A percentile compares a stretch with the other conserved stretches of the same genome.
Evolutionary conservation across 441 rosid genomes (phyloP).

Genomic region (Adansonia madagascariensis): DNA sequence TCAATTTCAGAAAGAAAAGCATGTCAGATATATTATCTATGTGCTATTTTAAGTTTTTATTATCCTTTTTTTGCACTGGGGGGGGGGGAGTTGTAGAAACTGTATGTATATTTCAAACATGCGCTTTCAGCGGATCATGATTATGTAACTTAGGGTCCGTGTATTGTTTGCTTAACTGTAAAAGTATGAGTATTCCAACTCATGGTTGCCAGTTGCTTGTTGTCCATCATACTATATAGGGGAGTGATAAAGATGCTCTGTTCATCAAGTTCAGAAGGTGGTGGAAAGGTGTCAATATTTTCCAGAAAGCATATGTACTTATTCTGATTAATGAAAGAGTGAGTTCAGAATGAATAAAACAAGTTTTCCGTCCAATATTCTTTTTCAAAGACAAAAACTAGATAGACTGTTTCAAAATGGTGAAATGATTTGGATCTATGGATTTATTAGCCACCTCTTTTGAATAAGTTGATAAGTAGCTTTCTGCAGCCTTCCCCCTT

Average conservation of each 20-base stretch:
- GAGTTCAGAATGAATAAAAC: conserved; percentile 34
- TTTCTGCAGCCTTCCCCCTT: neutral
- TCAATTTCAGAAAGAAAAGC: neutral
- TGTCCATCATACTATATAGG: conserved; percentile 35
- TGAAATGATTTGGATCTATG: neutral
- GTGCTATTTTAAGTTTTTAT: too few species aligned
- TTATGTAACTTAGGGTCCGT: neutral
- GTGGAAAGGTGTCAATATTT: conserved; percentile 92
- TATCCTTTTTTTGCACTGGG: too few species aligned
- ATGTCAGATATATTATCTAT: neutral
- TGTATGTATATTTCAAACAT: too few species aligned
- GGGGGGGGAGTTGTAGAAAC: too few species aligned
- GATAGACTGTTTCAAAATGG: conserved; percentile 6
- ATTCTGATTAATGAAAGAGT: conserved; percentile 92
- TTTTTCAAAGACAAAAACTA: conserved; percentile 11
- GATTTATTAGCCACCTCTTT: neutral
- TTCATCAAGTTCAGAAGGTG: conserved; percentile 92
- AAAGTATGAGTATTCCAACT: conserved; percentile 10
- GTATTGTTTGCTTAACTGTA: neutral
- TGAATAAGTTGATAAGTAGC: conserved; percentile 10
- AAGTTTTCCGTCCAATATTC: too few species aligned
- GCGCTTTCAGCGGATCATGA: neutral
- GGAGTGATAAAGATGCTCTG: conserved; percentile 53
- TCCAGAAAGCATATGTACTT: conserved; percentile 82
- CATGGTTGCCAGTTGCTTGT: conserved; percentile 10